Conservation (phyloP, 2,329 filamentous ascomycete genomes). For the Ceratocystis cacaofunesta region DNA sequence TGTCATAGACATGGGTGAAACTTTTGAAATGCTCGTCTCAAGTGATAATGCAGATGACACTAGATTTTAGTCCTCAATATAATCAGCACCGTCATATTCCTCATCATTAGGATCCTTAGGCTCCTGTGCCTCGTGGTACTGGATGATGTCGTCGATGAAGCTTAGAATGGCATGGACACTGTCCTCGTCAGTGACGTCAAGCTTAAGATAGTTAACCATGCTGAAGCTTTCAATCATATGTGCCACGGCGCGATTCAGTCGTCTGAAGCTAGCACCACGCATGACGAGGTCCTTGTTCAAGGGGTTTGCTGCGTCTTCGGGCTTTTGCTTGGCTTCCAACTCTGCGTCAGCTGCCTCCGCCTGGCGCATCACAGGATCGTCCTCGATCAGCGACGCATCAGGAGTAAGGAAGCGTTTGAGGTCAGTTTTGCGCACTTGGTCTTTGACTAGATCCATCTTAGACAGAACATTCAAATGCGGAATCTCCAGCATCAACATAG, state of each 20-base stretch:
- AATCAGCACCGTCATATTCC: slow-evolving; percentile 28
- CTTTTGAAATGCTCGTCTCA: neutral
- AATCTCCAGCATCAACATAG: slow-evolving; percentile 97
- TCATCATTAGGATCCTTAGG: slow-evolving; percentile 64
- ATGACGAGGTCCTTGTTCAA: slow-evolving; percentile 55
- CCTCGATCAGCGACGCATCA: slow-evolving; percentile 67
- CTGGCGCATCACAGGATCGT: slow-evolving; percentile 47
- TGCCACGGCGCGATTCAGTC: slow-evolving; percentile 75
- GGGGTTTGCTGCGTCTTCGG: slow-evolving; percentile 32
- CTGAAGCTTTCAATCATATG: slow-evolving; percentile 92
- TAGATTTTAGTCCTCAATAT: slow-evolving; percentile 23
- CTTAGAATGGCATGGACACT: slow-evolving; percentile 73
- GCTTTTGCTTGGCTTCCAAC: slow-evolving; percentile 50
- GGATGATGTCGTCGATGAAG: slow-evolving; percentile 88
- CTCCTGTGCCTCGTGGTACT: slow-evolving; percentile 86
- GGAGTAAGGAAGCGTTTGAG: slow-evolving; percentile 82
- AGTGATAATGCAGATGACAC: too few species aligned
- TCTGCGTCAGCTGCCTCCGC: slow-evolving; percentile 29
- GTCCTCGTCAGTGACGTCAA: slow-evolving; percentile 83
- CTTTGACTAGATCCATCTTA: slow-evolving; percentile 95
- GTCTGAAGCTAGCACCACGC: slow-evolving; percentile 66
- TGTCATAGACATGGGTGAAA: neutral
- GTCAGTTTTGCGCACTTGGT: slow-evolving; percentile 73
- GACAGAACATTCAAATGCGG: slow-evolving; percentile 92
- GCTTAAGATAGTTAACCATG: slow-evolving; percentile 88